Conservation (phyloP, 345 rosid genomes). For the Citrus sinensis region DVS_A1.0 CM039161.1:22787501-22788000, state of each 20-base stretch:
- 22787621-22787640: neutral
- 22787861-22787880: constrained; percentile 98
- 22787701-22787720: neutral
- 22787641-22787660: neutral
- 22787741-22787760: neutral
- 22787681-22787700: neutral
- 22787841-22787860: constrained; percentile 99
- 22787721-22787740: neutral
- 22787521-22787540: constrained; percentile 65
- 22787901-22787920: neutral
- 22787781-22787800: constrained; percentile 1
- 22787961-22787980: neutral
- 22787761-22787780: neutral
- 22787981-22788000: neutral
- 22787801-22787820: constrained; percentile 97
- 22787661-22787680: neutral
- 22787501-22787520: constrained; percentile 98
- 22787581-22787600: neutral
- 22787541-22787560: neutral
- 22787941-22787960: neutral
- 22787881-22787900: constrained; percentile 41
- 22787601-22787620: neutral
- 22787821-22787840: constrained; percentile 95
- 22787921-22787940: constrained; percentile 1
- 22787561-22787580: neutral